Base-by-base conservation (phyloP, 345 rosid species). In the Salix suchowensis region DNA sequence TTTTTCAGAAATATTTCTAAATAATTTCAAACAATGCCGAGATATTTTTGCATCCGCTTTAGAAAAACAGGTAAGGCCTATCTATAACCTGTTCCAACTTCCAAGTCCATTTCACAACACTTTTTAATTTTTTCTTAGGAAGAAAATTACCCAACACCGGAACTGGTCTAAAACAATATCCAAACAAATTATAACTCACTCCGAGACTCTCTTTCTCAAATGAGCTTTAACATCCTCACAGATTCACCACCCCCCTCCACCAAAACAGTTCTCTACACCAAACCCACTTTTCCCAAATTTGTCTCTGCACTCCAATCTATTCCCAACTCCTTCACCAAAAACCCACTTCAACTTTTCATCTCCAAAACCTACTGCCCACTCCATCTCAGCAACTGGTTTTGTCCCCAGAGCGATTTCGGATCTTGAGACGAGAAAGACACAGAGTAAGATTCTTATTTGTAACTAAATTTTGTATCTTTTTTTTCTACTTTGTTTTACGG, bases 341-440 rank as follows among this genome's bases (percentile, higher is more conserved):
- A 61, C 81, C 72, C 18, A 11, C 54, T 67, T 66, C 76, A 37
- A 36, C 21, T 46, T 68, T 65, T n/a, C 67, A 26, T 32, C 68
- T 16, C 42, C 70, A 36, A 28, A 7, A 23, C 65, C 58, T 52
- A 11, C 60, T 19, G 9, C 69, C 26, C 24, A 7, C 14, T 82
- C 78, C 54, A 7, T 77, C 60, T 71, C 85, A 19, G 68, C 76
- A 24, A 50, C 88, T 71, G 79, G 78, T 28, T 77, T 88, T 95
- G 21, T 88, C 97, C 1, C 98, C 97, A 6, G 89, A 93, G 74
- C 99, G 91, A 78, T 93, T 95, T 68, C 86, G 88, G 76, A 89
- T 95, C 78, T 80, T 93, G 73, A 85, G 98, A 69, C 89, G n/a
- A 82, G 82, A 96, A 93, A 81, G 98, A 94, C 81, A 93, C 99